Conservation (phyloP, 1,139 yeast species). For the Geotrichum candidum region DNA sequence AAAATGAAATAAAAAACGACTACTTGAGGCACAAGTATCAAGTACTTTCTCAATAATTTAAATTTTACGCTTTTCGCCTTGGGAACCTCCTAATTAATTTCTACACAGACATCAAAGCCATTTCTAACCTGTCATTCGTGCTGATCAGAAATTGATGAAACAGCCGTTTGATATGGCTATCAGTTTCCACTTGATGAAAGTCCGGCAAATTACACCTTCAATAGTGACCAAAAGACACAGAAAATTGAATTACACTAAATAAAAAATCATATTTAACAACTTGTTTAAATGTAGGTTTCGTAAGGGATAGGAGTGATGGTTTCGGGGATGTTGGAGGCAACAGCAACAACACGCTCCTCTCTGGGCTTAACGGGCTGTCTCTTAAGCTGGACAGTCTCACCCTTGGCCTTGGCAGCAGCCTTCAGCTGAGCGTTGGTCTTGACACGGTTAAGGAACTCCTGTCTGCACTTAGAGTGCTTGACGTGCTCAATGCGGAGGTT, state of each 20-base stretch:
- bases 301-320: slow-evolving; percentile 98
- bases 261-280: neutral
- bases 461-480: slow-evolving; percentile 99
- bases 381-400: slow-evolving; percentile 87
- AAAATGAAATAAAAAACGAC: too few relatives aligned
- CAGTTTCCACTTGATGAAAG: neutral
- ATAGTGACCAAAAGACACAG: neutral
- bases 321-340: slow-evolving; percentile 79
- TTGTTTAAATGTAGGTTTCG: slow-evolving; percentile 92
- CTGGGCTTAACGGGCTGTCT: slow-evolving; percentile 99
- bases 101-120: too few relatives aligned
- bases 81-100: too few relatives aligned
- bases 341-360: slow-evolving; percentile 74
- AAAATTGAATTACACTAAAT: neutral
- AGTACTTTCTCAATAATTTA: too few relatives aligned
- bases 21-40: too few relatives aligned
- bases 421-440: slow-evolving; percentile 91
- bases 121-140: too few relatives aligned
- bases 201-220: neutral
- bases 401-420: slow-evolving; percentile 91
- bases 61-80: too few relatives aligned
- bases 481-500: slow-evolving; percentile 98
- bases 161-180: neutral
- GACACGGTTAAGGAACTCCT: slow-evolving; percentile 97
- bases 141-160: neutral